phyloP scores from a whole-genome alignment of 441 rosid genomes.

The Melastoma candidum region DNA sequence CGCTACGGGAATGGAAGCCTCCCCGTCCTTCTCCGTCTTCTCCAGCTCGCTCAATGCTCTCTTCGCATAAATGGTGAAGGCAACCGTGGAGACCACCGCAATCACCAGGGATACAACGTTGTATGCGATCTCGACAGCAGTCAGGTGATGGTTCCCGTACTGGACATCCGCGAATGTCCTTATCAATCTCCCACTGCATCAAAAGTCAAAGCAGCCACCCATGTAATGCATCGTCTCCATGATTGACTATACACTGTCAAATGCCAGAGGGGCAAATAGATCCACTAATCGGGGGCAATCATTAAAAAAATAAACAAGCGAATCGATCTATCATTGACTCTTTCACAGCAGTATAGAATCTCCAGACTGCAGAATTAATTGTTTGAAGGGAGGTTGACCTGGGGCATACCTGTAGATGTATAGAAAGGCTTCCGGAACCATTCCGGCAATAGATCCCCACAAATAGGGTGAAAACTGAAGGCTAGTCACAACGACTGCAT shows the following conservation, averaged over 20 bases:
- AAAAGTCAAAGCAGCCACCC: not conserved
- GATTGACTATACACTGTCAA: not conserved
- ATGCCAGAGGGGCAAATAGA: not conserved
- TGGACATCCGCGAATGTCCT: conserved; percentile 73
- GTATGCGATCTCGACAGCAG: conserved; percentile 71
- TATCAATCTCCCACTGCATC: conserved; percentile 82
- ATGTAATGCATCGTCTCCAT: not conserved
- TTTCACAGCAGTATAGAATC: no score
- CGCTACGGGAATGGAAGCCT: conserved; percentile 16
- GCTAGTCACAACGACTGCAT: conserved; percentile 77
- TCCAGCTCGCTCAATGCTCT: conserved; percentile 66
- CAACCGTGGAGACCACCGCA: conserved; percentile 60
- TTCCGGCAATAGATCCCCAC: conserved; percentile 76
- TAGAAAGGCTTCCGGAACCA: conserved; percentile 94
- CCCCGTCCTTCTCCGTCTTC: conserved; percentile 29
- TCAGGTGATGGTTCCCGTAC: conserved; percentile 63
- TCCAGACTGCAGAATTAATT: no score
- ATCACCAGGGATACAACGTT: conserved; percentile 64
- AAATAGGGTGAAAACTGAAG: conserved; percentile 91
- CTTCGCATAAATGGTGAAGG: conserved; percentile 79
- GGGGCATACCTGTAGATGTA: conserved; percentile 73
- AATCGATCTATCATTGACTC: no score
- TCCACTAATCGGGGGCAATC: no score
- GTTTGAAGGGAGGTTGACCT: no score
- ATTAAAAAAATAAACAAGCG: no score